Percentiles rank a stretch among this genome's conserved stretches.
These are phyloP conservation scores for Microsporum audouinii DNA, from an alignment of 2,329 filamentous ascomycete species.

Conservation along the genomic window DNA sequence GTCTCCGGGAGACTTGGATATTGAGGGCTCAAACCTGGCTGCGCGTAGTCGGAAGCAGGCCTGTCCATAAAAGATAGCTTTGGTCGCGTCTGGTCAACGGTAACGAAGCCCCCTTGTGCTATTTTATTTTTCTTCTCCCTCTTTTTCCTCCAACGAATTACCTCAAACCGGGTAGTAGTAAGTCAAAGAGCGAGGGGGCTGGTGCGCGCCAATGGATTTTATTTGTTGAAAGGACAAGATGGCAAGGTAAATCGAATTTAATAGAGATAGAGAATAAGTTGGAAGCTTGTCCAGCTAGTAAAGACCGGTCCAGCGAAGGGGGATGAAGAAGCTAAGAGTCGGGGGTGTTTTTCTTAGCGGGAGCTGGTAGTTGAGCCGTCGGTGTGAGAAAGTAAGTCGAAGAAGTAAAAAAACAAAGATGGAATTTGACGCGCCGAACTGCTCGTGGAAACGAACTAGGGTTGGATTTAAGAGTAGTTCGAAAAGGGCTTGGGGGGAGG, in stretches of 20 bases:
- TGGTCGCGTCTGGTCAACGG: slow-evolving; percentile 9
- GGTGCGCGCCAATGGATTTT: neutral
- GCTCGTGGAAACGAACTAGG: slow-evolving; percentile 5
- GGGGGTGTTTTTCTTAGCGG: neutral
- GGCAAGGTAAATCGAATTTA: neutral
- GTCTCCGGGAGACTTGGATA: slow-evolving; percentile 43
- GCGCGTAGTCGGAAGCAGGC: slow-evolving; percentile 63
- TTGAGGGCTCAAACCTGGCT: slow-evolving; percentile 68
- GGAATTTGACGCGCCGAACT: slow-evolving; percentile 4
- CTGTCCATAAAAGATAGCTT: slow-evolving; percentile 39
- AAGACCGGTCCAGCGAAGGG: neutral
- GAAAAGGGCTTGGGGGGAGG: slow-evolving; percentile 1
- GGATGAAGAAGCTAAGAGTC: neutral
- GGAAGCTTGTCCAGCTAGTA: neutral
- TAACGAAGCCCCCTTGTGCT: slow-evolving; percentile 3
- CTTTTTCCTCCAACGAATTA: neutral
- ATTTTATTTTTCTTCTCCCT: slow-evolving; percentile 7
- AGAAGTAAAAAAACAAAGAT: slow-evolving; percentile 4
- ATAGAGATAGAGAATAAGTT: neutral
- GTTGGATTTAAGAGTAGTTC: slow-evolving; percentile 2
- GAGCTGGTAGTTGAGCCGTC: neutral
- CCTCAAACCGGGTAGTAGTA: neutral
- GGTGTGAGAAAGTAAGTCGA: neutral
- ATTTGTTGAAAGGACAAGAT: neutral
- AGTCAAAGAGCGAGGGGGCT: neutral